These are phyloP conservation scores for Mrakia frigida DNA, from an alignment of 768 basidiomycete species.

Conservation along the genomic window DNA sequence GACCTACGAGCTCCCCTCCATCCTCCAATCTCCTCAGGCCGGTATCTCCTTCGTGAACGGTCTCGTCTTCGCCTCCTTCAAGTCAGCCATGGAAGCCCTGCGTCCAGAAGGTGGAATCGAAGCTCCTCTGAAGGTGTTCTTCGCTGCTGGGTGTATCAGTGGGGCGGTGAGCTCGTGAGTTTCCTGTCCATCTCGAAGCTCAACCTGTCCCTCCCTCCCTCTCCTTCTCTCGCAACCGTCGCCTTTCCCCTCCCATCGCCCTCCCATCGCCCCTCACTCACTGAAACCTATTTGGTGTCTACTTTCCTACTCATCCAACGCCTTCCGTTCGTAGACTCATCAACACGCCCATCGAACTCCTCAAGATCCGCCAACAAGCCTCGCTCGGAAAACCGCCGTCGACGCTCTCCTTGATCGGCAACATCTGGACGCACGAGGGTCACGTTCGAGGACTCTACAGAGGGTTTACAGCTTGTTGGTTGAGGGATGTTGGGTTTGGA, in stretches of 20 bases:
- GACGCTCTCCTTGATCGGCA: constrained; percentile 53
- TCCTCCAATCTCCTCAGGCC: constrained; percentile 47
- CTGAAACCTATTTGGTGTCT: too few relatives aligned
- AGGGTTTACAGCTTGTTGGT: constrained; percentile 64
- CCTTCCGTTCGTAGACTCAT: constrained; percentile 51
- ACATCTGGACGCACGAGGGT: constrained; percentile 52
- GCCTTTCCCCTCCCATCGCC: too few relatives aligned
- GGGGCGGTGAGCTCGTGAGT: constrained; percentile 74
- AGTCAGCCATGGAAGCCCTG: constrained; percentile 67
- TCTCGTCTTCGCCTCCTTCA: constrained; percentile 77
- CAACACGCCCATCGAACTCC: constrained; percentile 75
- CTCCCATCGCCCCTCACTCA: background rate
- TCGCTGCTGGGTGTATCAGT: constrained; percentile 70
- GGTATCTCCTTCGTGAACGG: constrained; percentile 75
- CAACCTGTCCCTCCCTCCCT: background rate
- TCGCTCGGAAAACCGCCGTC: constrained; percentile 40
- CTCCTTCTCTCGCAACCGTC: too few relatives aligned
- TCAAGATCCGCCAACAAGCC: constrained; percentile 71
- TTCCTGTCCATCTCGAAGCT: too few relatives aligned
- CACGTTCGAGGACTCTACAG: constrained; percentile 70
- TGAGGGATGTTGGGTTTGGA: constrained; percentile 77
- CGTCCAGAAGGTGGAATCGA: constrained; percentile 48
- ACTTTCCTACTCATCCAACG: background rate
- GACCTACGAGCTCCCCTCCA: background rate
- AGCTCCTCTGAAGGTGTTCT: constrained; percentile 67